phyloP scores from a whole-genome alignment of 441 rosid species.

The Bruguiera hainesii region DNA sequence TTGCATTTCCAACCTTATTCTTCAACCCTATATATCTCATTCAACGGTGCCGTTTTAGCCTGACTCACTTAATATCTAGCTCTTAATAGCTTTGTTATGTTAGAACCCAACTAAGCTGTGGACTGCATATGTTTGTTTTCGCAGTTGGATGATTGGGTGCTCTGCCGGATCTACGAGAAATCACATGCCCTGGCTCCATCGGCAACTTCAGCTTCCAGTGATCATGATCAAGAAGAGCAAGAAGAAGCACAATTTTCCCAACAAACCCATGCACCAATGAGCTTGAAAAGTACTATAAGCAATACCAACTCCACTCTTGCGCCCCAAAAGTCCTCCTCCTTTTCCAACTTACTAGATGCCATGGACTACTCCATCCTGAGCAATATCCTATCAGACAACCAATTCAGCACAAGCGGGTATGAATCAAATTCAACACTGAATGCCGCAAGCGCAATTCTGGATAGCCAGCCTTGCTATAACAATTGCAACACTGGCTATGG shows the following conservation, averaged over 20 bases:
- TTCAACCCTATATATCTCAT: no score
- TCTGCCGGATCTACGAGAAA: conserved; percentile 93
- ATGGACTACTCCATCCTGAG: conserved; percentile 61
- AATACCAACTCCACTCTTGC: conserved; percentile 30
- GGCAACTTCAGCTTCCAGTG: conserved; percentile 26
- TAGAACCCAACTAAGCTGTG: no score
- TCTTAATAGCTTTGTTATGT: no score
- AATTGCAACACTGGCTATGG: conserved; percentile 7
- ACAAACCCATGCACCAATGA: conserved; percentile 33
- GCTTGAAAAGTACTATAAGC: conserved; percentile 27
- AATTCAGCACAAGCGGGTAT: conserved; percentile 28
- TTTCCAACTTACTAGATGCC: conserved; percentile 73
- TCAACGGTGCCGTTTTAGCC: no score
- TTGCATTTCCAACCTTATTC: no score
- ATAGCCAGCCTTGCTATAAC: conserved; percentile 22
- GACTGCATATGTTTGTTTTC: not conserved
- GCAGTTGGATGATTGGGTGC: conserved; percentile 98
- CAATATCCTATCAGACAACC: conserved; percentile 52
- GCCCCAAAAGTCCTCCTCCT: conserved; percentile 68
- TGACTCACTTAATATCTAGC: no score
- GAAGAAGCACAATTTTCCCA: conserved; percentile 38
- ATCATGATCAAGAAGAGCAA: conserved; percentile 55
- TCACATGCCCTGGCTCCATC: conserved; percentile 48
- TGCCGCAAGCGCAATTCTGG: conserved; percentile 16
- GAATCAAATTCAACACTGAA: conserved; percentile 32